Conservation (phyloP, 2,329 filamentous ascomycete genomes). For the Chrysoporthe austroafricana region DNA sequence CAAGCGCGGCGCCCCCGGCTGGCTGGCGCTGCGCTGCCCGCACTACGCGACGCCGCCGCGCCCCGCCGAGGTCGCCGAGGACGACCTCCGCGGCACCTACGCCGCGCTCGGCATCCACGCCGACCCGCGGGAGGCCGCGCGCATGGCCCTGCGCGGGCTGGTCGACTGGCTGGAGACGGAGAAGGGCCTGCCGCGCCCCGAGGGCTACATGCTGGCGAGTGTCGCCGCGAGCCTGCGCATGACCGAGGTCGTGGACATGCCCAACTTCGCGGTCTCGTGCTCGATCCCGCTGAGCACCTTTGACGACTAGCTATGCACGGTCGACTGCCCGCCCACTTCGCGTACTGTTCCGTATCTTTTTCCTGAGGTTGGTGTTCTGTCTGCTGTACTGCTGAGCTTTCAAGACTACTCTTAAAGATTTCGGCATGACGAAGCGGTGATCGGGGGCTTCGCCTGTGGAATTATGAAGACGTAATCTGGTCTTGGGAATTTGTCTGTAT, state of each 20-base stretch:
- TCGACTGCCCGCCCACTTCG: not conserved
- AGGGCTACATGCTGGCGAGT: slow-evolving; percentile 57
- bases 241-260: slow-evolving; percentile 57
- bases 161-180: slow-evolving; percentile 53
- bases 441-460: no score
- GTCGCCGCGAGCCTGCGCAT: slow-evolving; percentile 55
- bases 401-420: no score
- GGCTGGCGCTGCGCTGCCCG: slow-evolving; percentile 43
- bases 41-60: slow-evolving; percentile 48
- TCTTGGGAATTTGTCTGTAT: no score
- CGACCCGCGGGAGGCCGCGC: slow-evolving; percentile 52
- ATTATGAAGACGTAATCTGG: no score
- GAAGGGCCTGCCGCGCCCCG: slow-evolving; percentile 48
- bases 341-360: no score
- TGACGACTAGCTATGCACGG: slow-evolving; percentile 27
- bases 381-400: slow-evolving; percentile 31
- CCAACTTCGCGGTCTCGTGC: slow-evolving; percentile 55
- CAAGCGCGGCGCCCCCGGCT: slow-evolving; percentile 43
- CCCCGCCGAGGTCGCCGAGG: slow-evolving; percentile 43
- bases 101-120: slow-evolving; percentile 58
- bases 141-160: slow-evolving; percentile 51
- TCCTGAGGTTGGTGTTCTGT: slow-evolving; percentile 40
- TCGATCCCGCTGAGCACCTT: slow-evolving; percentile 54
- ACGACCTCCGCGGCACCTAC: slow-evolving; percentile 50
- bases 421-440: no score